Conservation (phyloP, 1,284 basidiomycete genomes). For the Polyporus tsugae region DNA sequence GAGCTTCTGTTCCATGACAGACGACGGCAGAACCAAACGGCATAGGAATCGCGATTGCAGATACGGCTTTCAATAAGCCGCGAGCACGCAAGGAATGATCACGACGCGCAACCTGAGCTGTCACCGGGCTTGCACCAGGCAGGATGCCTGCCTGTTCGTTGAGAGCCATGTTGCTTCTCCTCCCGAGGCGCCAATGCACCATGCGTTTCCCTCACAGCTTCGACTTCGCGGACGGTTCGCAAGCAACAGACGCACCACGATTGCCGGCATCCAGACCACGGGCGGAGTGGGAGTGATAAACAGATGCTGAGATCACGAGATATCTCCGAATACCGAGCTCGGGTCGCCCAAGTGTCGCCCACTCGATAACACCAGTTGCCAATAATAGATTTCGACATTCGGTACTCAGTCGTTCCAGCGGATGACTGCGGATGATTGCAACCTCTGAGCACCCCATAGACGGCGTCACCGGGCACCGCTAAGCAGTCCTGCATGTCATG, state of each 20-base stretch:
- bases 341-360: not conserved
- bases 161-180: constrained; percentile 18
- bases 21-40: constrained; percentile 1
- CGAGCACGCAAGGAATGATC: constrained; percentile 13
- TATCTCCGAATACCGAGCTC: not conserved
- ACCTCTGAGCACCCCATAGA: not conserved
- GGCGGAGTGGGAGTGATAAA: constrained; percentile 1
- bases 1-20: not conserved
- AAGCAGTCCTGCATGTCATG: not conserved
- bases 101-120: not conserved
- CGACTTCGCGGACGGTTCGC: constrained; percentile 14
- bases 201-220: constrained; percentile 20
- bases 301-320: not conserved
- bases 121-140: not conserved
- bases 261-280: constrained; percentile 7
- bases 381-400: not conserved
- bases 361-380: not conserved
- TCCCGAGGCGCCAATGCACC: constrained; percentile 19
- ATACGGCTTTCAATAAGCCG: constrained; percentile 10
- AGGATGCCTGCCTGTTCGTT: not conserved
- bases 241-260: constrained; percentile 1
- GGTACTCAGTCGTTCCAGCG: not conserved
- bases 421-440: not conserved
- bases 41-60: constrained; percentile 3
- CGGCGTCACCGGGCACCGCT: not conserved